These are phyloP conservation scores for Wickerhamiella qilinensis DNA, from an alignment of 805 yeast species.

Conservation along the genomic window DNA sequence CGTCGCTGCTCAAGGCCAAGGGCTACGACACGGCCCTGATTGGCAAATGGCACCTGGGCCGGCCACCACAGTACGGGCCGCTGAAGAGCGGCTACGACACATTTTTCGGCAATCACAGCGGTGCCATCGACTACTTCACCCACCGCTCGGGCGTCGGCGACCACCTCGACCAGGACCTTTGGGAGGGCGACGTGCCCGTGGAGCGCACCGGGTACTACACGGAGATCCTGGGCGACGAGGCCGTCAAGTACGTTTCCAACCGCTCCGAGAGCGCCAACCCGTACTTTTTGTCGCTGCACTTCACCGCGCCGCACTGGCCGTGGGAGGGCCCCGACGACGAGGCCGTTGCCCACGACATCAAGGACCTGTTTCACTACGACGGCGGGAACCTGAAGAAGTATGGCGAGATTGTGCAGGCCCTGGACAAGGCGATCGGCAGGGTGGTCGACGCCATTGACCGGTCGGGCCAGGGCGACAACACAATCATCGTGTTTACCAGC, in stretches of 20 bases:
- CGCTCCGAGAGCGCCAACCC: conserved; percentile 29
- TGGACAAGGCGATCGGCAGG: conserved; percentile 37
- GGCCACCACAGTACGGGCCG: conserved; percentile 22
- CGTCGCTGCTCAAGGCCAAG: conserved; percentile 32
- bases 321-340: conserved; percentile 36
- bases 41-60: conserved; percentile 50
- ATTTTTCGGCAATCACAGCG: conserved; percentile 14
- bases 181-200: conserved; percentile 12
- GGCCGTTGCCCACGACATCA: conserved; percentile 31
- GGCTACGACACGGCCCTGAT: conserved; percentile 37
- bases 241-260: conserved; percentile 27
- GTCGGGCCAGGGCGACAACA: conserved; percentile 34
- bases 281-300: conserved; percentile 37
- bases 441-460: conserved; percentile 28
- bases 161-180: conserved; percentile 7
- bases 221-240: conserved; percentile 13
- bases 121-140: conserved; percentile 13
- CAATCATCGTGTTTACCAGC: conserved; percentile 41
- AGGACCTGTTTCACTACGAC: conserved; percentile 27
- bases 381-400: conserved; percentile 39
- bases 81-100: conserved; percentile 13
- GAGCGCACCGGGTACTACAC: conserved; percentile 14
- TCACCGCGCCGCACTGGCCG: conserved; percentile 57
- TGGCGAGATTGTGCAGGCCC: conserved; percentile 47
- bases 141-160: conserved; percentile 8